A percentile compares a stretch with the other conserved stretches of the same genome.
These are phyloP conservation scores for Zymoseptoria brevis DNA, from an alignment of 2,329 filamentous ascomycete species.

Conservation along the genomic window DNA sequence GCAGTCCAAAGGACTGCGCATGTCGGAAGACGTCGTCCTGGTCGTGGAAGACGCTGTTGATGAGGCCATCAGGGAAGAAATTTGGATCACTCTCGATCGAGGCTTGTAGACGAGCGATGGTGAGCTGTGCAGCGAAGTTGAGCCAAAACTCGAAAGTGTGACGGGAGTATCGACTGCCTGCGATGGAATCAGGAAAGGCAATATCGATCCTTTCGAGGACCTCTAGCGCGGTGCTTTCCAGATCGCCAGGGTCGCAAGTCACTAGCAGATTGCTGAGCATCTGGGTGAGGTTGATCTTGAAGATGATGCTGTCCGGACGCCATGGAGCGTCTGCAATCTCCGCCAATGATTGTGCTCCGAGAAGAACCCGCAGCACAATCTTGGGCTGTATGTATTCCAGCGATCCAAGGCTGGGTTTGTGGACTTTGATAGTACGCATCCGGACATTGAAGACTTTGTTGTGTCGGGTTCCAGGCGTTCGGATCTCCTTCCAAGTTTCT, in stretches of 20 bases:
- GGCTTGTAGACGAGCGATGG: slow-evolving; percentile 17
- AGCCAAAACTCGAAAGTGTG: slow-evolving; percentile 17
- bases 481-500: slow-evolving; percentile 26
- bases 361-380: slow-evolving; percentile 33
- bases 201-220: slow-evolving; percentile 18
- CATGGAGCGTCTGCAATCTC: slow-evolving; percentile 24
- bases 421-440: slow-evolving; percentile 27
- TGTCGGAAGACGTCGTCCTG: slow-evolving; percentile 16
- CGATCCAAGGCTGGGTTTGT: slow-evolving; percentile 32
- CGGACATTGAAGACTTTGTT: slow-evolving; percentile 32
- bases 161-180: slow-evolving; percentile 13
- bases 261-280: slow-evolving; percentile 34
- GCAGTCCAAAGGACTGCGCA: slow-evolving; percentile 8
- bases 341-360: slow-evolving; percentile 19
- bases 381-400: slow-evolving; percentile 36
- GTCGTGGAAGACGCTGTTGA: slow-evolving; percentile 21
- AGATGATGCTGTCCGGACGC: slow-evolving; percentile 36
- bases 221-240: slow-evolving; percentile 23
- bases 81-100: slow-evolving; percentile 9
- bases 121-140: slow-evolving; percentile 22
- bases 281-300: slow-evolving; percentile 38
- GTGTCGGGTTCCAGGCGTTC: slow-evolving; percentile 31
- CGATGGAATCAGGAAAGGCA: slow-evolving; percentile 20
- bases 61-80: slow-evolving; percentile 16
- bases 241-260: slow-evolving; percentile 21